Percentiles rank a stretch among this genome's conserved stretches.
Evolutionary conservation across 2,329 filamentous ascomycete genomes (phyloP).

Genomic region (Ilyonectria robusta): DNA sequence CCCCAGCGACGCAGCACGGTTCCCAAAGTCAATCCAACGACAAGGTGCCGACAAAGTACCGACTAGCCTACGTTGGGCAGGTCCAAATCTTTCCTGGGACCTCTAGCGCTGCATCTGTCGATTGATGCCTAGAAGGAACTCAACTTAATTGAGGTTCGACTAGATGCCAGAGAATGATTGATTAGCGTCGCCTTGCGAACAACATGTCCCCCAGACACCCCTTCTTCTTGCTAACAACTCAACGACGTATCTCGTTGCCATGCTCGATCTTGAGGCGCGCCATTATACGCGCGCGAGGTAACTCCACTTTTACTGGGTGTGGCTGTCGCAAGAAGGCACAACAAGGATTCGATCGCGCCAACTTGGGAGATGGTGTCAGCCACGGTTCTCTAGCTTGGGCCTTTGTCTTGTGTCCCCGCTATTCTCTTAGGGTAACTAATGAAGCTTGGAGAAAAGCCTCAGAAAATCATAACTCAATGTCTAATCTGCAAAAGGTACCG

Average conservation of each 20-base stretch:
- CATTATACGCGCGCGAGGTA: not conserved
- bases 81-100: constrained; percentile 6
- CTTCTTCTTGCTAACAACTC: constrained; percentile 3
- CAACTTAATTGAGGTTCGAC: not conserved
- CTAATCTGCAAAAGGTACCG: too few species aligned
- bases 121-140: constrained; percentile 2
- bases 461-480: not conserved
- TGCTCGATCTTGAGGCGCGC: constrained; percentile 14
- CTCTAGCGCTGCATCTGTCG: not conserved
- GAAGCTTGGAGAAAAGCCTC: not conserved
- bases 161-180: not conserved
- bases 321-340: not conserved
- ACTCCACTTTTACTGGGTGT: constrained; percentile 17
- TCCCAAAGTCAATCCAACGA: constrained; percentile 1
- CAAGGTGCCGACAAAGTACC: not conserved
- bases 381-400: not conserved
- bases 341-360: not conserved
- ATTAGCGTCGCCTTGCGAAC: constrained; percentile 24
- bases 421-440: not conserved
- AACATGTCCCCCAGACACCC: not conserved
- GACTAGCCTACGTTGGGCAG: constrained; percentile 28
- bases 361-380: not conserved
- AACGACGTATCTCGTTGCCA: not conserved
- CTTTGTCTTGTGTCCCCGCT: not conserved
- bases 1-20: not conserved